Evolutionary conservation across 1,139 yeast species (phyloP), one percentile per base, ranked within the genome.

Genomic region (Pichia sp.): DNA sequence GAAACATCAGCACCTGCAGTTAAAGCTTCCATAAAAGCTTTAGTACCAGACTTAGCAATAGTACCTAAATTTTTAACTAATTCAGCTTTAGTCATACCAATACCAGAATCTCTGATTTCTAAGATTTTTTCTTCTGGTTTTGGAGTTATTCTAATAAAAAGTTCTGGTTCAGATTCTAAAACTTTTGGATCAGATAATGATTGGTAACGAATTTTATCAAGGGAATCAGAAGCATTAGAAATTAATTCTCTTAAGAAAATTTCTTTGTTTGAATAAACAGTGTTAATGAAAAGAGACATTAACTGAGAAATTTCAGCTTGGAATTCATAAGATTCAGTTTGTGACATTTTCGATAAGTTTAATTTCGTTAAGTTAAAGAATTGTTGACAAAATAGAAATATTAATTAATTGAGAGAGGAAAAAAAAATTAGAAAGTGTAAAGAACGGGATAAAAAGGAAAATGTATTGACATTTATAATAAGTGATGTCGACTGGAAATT

Each of bases 221-320:
- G 72, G 51, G 96, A 95, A 82, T 87, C 96, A 41, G 95, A 90
- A 53, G 97, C 97, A 73, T 94, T 94, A 56, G 98, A 94, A 65
- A 94, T 87, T 77, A 94, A 80, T 72, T 94, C 99, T 85, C 99
- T 90, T 67, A 94, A 78, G 82, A 94, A 94, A 65, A 94, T 92
- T 73, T 94, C 99, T 78, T 94, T 94, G 83, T 94, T 94, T 49
- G 98, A 92, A 74, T 94, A 94, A 65, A 94, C 99, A 50, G 99
- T 94, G 87, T 94, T 94, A 76, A 94, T 92, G 89, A 94, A 89
- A 80, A 92, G 83, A 70, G 97, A 87, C 97, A 94, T 86, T 82
- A 94, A 80, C 95, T 92, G 98, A 83, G 97, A 86, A 73, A 92
- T 94, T 89, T 92, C 99, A 80, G 99, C 99, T 71, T 95, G 96